Conservation (phyloP, 306 rosid genomes). For the Arachis stenosperma region DNA sequence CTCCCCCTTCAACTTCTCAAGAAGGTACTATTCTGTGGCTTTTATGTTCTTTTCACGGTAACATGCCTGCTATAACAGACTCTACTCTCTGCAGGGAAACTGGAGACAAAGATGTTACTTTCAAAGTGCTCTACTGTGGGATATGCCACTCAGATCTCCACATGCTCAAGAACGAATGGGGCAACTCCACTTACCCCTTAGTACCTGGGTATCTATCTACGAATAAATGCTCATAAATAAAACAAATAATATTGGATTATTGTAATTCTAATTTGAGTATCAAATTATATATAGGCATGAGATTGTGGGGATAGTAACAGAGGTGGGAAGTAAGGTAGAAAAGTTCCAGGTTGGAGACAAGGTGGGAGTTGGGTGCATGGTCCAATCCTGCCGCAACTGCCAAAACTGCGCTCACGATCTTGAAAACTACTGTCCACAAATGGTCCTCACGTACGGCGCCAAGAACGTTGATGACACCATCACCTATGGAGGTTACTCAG, state of each 20-base stretch:
- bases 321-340: slow-evolving; percentile 51
- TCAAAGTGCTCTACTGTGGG: slow-evolving; percentile 52
- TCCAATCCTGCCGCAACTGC: slow-evolving; percentile 52
- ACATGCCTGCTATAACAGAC: background rate
- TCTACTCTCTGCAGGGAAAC: slow-evolving; percentile 37
- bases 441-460: slow-evolving; percentile 40
- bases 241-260: too few species aligned
- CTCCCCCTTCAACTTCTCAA: slow-evolving; percentile 50
- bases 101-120: slow-evolving; percentile 47
- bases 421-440: slow-evolving; percentile 52
- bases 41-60: background rate
- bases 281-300: slow-evolving; percentile 45
- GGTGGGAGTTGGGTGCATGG: slow-evolving; percentile 58
- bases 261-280: slow-evolving; percentile 12
- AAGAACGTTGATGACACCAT: slow-evolving; percentile 45
- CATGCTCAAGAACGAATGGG: slow-evolving; percentile 48
- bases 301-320: slow-evolving; percentile 51
- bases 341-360: slow-evolving; percentile 52
- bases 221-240: too few species aligned
- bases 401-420: slow-evolving; percentile 41
- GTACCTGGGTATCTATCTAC: slow-evolving; percentile 47
- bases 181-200: slow-evolving; percentile 37
- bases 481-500: slow-evolving; percentile 52
- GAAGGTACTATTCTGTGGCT: slow-evolving; percentile 38
- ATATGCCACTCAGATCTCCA: slow-evolving; percentile 57